Percentiles rank a stretch among this genome's conserved stretches.
Evolutionary conservation across 2,329 filamentous ascomycete genomes (phyloP).

Genomic region (Microsporum ferrugineum): DNA sequence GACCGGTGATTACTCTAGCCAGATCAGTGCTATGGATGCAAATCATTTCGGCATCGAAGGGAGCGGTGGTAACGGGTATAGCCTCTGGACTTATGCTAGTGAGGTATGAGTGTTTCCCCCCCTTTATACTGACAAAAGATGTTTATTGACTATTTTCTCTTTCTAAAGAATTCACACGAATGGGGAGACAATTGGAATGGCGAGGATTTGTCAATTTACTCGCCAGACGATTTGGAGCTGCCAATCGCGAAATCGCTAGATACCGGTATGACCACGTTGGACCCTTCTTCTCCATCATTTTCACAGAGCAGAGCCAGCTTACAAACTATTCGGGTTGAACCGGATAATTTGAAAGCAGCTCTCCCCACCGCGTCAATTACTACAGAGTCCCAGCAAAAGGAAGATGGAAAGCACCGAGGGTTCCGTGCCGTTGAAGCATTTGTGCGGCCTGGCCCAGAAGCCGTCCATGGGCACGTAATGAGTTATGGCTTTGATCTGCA

Average conservation of each 20-base stretch:
- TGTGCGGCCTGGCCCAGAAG: constrained; percentile 70
- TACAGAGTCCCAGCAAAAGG: constrained; percentile 43
- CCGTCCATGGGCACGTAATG: constrained; percentile 58
- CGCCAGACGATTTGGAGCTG: constrained; percentile 62
- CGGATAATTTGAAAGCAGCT: constrained; percentile 62
- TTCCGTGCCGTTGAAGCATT: constrained; percentile 88
- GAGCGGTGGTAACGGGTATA: constrained; percentile 70
- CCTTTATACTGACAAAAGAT: background rate
- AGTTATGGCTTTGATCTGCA: constrained; percentile 72
- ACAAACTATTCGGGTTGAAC: constrained; percentile 48
- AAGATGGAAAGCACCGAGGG: constrained; percentile 55
- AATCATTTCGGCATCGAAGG: constrained; percentile 91
- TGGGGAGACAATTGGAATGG: constrained; percentile 96
- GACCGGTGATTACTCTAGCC: constrained; percentile 87
- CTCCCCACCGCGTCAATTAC: constrained; percentile 49
- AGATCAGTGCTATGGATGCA: constrained; percentile 84
- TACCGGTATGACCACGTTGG: constrained; percentile 27
- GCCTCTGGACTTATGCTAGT: constrained; percentile 75
- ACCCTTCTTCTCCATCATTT: constrained; percentile 41
- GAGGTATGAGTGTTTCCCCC: constrained; percentile 40
- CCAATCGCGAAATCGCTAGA: constrained; percentile 26
- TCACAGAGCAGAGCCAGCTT: constrained; percentile 41
- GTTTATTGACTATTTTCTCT: constrained; percentile 15
- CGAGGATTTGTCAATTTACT: constrained; percentile 87
- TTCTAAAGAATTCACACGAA: constrained; percentile 62